phyloP scores from a whole-genome alignment of 2,329 filamentous ascomycete species.

The Colletotrichum cuscutae region DNA sequence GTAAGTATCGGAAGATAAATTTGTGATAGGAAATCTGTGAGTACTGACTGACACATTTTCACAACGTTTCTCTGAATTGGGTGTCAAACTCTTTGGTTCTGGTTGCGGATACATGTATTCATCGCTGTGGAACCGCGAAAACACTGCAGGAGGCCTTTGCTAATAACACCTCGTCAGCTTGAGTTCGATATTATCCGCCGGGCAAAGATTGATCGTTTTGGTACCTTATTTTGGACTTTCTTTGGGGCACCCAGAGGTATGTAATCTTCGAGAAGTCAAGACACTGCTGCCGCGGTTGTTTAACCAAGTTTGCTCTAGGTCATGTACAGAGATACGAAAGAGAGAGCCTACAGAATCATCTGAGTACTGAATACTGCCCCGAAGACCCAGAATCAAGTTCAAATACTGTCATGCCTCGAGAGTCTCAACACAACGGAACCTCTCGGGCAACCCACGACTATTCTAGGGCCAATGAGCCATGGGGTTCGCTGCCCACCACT shows the following conservation, averaged over 20 bases:
- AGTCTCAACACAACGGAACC: not conserved
- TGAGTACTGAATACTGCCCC: not conserved
- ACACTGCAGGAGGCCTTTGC: not conserved
- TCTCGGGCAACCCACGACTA: not conserved
- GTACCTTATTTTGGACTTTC: too few species aligned
- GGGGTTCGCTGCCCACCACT: not conserved
- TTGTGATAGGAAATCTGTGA: not conserved
- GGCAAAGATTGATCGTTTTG: too few species aligned
- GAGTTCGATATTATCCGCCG: not conserved
- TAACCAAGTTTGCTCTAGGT: not conserved
- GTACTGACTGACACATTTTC: not conserved
- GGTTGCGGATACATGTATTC: not conserved
- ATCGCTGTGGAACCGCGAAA: not conserved
- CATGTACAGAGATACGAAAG: not conserved
- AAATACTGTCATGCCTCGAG: not conserved
- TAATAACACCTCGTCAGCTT: not conserved
- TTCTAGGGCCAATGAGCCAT: not conserved
- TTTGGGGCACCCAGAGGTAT: not conserved
- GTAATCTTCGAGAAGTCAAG: not conserved
- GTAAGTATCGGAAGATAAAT: not conserved
- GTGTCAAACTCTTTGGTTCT: not conserved
- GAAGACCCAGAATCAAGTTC: not conserved
- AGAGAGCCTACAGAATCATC: not conserved
- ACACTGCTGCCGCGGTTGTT: not conserved
- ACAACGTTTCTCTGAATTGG: not conserved